A percentile compares a stretch with the other conserved stretches of the same genome.
phyloP scores from a whole-genome alignment of 2,329 filamentous ascomycete genomes.

The Colletotrichum chlorophyti region DNA sequence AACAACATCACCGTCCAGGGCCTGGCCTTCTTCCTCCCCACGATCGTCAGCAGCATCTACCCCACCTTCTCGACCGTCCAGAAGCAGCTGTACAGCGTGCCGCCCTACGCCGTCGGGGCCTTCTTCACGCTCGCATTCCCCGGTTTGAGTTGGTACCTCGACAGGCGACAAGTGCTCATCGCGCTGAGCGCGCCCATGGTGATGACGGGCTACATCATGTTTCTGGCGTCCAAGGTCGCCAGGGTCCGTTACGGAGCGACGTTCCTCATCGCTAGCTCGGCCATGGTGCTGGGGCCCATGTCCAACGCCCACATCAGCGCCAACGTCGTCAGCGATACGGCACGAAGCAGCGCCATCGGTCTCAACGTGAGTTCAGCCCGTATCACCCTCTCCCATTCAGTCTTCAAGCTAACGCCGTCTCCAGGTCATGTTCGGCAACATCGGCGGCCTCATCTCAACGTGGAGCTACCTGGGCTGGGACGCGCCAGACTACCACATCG shows the following conservation, averaged over 20 bases:
- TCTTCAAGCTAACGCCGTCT: not conserved
- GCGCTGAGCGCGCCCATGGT: constrained; percentile 65
- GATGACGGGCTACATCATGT: constrained; percentile 76
- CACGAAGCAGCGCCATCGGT: constrained; percentile 70
- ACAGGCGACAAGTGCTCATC: constrained; percentile 67
- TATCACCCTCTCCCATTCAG: not conserved
- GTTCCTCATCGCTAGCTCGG: constrained; percentile 71
- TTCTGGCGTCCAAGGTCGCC: constrained; percentile 61
- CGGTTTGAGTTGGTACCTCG: constrained; percentile 65
- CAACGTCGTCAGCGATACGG: constrained; percentile 75
- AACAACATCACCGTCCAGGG: constrained; percentile 77
- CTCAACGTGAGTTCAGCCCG: constrained; percentile 48
- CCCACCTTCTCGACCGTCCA: constrained; percentile 61
- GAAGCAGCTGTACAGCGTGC: constrained; percentile 74
- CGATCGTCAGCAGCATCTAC: constrained; percentile 74
- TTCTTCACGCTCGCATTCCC: constrained; percentile 71
- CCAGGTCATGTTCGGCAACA: constrained; percentile 71
- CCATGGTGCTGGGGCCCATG: constrained; percentile 69
- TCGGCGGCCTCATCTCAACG: constrained; percentile 72
- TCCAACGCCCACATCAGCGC: constrained; percentile 72
- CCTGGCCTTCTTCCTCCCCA: constrained; percentile 73
- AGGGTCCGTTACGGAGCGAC: constrained; percentile 72
- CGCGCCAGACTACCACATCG: constrained; percentile 71
- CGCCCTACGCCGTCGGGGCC: constrained; percentile 72
- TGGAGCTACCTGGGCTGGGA: constrained; percentile 72